Percentiles rank a stretch among this genome's conserved stretches.
phyloP scores from a whole-genome alignment of 345 rosid species.

The Erucastrum elatum region DNA sequence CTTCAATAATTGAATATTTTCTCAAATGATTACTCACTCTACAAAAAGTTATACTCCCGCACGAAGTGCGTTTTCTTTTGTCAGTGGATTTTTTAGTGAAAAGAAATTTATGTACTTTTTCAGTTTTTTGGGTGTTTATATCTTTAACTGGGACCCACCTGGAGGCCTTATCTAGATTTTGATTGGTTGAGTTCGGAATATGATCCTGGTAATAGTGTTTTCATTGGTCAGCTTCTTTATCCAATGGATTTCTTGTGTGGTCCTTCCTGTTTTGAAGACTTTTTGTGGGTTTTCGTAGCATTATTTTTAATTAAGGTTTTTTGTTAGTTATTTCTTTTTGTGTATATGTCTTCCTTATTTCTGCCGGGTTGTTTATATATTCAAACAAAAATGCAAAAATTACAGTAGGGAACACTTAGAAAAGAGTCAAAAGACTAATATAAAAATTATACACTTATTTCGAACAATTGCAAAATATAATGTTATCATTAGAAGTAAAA shows the following conservation, averaged over 20 bases:
- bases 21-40: slow-evolving; percentile 3
- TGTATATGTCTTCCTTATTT: not conserved
- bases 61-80: slow-evolving; percentile 32
- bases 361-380: not conserved
- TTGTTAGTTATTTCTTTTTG: not conserved
- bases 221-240: slow-evolving; percentile 54
- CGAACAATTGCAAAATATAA: not conserved
- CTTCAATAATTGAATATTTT: slow-evolving; percentile 17
- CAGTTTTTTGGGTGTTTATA: slow-evolving; percentile 45
- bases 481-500: not conserved
- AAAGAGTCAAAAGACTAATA: not conserved
- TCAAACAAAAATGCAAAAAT: not conserved
- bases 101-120: slow-evolving; percentile 12
- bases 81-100: slow-evolving; percentile 18
- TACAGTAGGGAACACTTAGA: not conserved
- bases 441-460: not conserved
- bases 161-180: slow-evolving; percentile 65
- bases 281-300: no score
- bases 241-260: slow-evolving; percentile 56
- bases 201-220: slow-evolving; percentile 46
- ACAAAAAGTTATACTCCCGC: slow-evolving; percentile 36
- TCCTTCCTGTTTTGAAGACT: not conserved
- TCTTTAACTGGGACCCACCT: slow-evolving; percentile 25
- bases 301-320: not conserved
- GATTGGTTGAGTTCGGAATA: slow-evolving; percentile 51